Percentiles rank a stretch among this genome's conserved stretches.
phyloP scores from a whole-genome alignment of 192 early-diverging fungal species.

The Podila clonocystis region DNA sequence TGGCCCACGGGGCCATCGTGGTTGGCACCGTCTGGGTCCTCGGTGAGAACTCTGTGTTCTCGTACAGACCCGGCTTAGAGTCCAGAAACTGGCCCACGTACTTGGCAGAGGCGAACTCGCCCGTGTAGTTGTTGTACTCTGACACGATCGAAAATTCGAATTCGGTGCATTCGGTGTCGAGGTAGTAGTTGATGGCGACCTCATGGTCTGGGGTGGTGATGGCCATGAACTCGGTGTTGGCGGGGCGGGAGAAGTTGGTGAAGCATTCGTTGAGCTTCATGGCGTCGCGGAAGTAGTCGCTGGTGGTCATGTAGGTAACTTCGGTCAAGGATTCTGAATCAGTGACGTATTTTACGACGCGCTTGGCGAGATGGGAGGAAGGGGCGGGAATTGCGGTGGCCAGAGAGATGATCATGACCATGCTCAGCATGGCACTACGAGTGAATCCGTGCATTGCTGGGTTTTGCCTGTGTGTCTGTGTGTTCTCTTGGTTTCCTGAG shows the following conservation, averaged over 20 bases:
- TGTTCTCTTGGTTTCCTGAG: neutral
- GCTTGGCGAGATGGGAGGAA: conserved; percentile 17
- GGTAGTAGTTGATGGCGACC: conserved; percentile 32
- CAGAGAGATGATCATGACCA: neutral
- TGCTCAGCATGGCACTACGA: neutral
- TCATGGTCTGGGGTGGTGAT: conserved; percentile 3
- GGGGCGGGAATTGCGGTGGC: conserved; percentile 8
- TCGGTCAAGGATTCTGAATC: conserved; percentile 6
- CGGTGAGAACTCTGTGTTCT: conserved; percentile 23
- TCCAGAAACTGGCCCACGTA: conserved; percentile 30
- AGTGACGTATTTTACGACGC: conserved; percentile 9
- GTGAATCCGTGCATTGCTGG: neutral
- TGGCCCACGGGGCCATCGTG: neutral
- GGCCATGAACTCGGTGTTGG: conserved; percentile 8
- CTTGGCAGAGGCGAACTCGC: conserved; percentile 18
- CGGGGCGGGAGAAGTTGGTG: neutral
- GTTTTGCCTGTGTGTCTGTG: too few species aligned
- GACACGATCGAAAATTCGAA: conserved; percentile 37
- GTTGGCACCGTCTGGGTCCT: neutral
- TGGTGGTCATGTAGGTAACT: conserved; percentile 13
- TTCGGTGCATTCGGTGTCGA: conserved; percentile 39
- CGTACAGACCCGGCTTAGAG: conserved; percentile 33
- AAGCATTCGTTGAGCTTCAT: conserved; percentile 25
- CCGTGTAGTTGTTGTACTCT: conserved; percentile 7
- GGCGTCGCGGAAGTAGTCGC: neutral